Base-by-base conservation (phyloP, 768 basidiomycete genomes). In the Sporobolomyces pararoseus region DNA sequence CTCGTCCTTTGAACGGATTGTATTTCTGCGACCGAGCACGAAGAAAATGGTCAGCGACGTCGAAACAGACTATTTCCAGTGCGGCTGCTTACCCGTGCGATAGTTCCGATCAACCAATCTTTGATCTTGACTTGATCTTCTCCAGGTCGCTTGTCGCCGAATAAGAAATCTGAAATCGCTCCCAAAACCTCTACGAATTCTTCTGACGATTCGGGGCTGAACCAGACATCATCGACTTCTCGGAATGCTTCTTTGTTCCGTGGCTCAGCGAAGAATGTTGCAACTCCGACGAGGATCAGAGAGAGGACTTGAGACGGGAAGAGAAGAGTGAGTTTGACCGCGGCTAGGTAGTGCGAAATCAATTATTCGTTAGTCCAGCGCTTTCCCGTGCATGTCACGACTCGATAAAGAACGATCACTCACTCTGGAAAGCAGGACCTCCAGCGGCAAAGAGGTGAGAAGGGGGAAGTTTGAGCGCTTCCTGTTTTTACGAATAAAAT, bases 401-500 rank as follows among this genome's bases (percentile, higher is more conserved):
- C 17, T 9, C 39, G 46, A 9, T 42, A 42, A 42, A 42, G 9
- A 9, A 42, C 9, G 39, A 17, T 14, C 21, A 21, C 68, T 16
- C 34, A 60, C 63, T 27, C 16, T 62, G 50, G 29, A 71, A 66
- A 16, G 42, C 27, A 4, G 27, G 25, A 27, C 50, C 32, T 13
- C 68, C 68, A 4, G 68, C 49, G 14, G 49, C 68, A 9, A 69
- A 59, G 32, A 69, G 17, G 50, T 69, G 68, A 2, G 68, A 69
- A 6, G 68, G 63, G 19, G 68, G 68, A 0, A 69, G 50, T 3
- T 53, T 57, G 12, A 69, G 50, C 32, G 55, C 49, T 25, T 68
- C 62, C 60, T 57, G 35, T 23, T 7, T n/a, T 25, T 4, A 4
- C 4, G 19, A 4, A 46, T 1, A 14, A 5, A n/a, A n/a, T 3